Base-by-base conservation (phyloP, 441 rosid genomes). In the Sinapis alba region DNA sequence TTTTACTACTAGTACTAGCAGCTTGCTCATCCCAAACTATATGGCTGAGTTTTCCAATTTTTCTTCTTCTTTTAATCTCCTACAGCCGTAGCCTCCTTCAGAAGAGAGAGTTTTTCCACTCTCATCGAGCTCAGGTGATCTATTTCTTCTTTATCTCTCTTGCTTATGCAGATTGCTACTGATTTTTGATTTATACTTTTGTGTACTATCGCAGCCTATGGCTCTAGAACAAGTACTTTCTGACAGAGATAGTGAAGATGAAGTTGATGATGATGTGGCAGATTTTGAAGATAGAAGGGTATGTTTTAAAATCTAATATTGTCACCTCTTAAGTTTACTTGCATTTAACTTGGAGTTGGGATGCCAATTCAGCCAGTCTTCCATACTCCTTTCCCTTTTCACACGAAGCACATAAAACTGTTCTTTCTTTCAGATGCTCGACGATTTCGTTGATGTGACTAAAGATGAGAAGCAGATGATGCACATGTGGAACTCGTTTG, bases 401-500 rank as follows among this genome's bases (percentile, higher is more conserved):
- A 68, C 61, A 11, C 1, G 23, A 18, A 60, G 19, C 43, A 60
- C n/a, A 68, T 51, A 59, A 45, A 66, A 72, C 56, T 30, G n/a
- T 1, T 30, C 3, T 43, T 63, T 43, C 59, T 78, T 84, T 84
- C 87, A 96, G 99, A 87, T 96, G 98, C 98, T 96, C 23, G 99
- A 94, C 80, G 98, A 96, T 85, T 94, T 96, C 65, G 98, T 92
- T 51, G 99, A 96, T 77, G 99, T 96, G 76, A 94, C 98, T 68
- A 90, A 87, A 79, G 95, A 94, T 77, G 98, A 96, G 87, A 96
- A 90, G 82, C 96, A 84, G 79, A 88, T 96, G 80, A 96, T 96
- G 99, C 99, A 96, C 82, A 68, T 94, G 81, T 96, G 99, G 99
- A 96, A 94, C 84, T 96, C 98, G 9, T 94, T 96, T 73, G 96